A percentile compares a stretch with the other conserved stretches of the same genome.
phyloP scores from a whole-genome alignment of 805 yeast genomes.

The Candida coquimbonensis region DNA sequence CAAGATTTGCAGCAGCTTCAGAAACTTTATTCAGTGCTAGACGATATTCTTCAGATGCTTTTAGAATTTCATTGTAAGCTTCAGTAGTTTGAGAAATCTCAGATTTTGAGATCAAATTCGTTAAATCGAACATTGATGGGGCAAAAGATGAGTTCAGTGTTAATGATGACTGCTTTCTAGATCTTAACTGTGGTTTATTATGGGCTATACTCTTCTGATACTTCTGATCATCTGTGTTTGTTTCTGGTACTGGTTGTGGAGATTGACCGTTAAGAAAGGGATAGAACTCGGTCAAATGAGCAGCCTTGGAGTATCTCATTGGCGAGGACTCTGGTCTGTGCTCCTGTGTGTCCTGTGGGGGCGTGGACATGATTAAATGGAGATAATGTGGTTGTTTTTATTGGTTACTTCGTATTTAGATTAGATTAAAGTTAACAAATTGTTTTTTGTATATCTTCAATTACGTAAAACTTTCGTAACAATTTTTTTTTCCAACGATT shows the following conservation, averaged over 20 bases:
- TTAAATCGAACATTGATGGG: slow-evolving; percentile 47
- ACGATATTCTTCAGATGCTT: slow-evolving; percentile 40
- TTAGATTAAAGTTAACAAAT: no score
- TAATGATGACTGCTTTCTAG: slow-evolving; percentile 1
- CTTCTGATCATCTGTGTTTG: background rate
- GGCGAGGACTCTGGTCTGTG: slow-evolving; percentile 22
- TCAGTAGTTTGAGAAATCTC: slow-evolving; percentile 48
- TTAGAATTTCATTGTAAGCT: slow-evolving; percentile 40
- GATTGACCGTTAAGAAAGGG: slow-evolving; percentile 23
- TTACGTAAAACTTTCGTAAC: background rate
- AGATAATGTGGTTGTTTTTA: no score
- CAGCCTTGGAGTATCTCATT: slow-evolving; percentile 17
- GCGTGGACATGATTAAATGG: no score
- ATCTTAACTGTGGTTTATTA: background rate
- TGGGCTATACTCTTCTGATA: background rate
- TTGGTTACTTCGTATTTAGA: no score
- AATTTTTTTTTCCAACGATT: slow-evolving; percentile 1
- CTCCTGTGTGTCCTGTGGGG: no score
- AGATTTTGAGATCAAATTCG: slow-evolving; percentile 50
- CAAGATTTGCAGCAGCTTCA: slow-evolving; percentile 63
- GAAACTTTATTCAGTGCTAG: slow-evolving; percentile 41
- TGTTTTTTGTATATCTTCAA: background rate
- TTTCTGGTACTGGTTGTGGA: slow-evolving; percentile 10
- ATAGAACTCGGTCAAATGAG: slow-evolving; percentile 23
- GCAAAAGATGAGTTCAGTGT: slow-evolving; percentile 18